Conservation (phyloP, 1,139 yeast species). For the Suhomyces anneliseae region DNA sequence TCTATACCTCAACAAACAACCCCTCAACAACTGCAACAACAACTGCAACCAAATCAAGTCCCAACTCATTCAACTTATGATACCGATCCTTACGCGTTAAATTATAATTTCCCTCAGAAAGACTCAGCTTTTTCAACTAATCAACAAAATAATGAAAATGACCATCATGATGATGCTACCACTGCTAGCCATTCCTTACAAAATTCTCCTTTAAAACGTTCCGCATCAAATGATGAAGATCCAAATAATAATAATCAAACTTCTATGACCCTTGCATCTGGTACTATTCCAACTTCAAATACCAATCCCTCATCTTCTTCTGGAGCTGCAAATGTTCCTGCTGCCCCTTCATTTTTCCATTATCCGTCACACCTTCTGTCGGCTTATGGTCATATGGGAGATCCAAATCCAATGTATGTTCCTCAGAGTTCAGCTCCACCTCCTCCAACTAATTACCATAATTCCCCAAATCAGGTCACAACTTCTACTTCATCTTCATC, state of each 20-base stretch:
- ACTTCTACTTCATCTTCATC: constrained; percentile 6
- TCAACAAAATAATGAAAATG: constrained; percentile 2
- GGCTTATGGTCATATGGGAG: constrained; percentile 9
- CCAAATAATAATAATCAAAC: constrained; percentile 3
- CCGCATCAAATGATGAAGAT: constrained; percentile 10
- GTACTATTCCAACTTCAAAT: neutral
- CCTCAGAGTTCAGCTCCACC: constrained; percentile 1
- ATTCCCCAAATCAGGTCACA: constrained; percentile 1
- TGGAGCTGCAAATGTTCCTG: constrained; percentile 7
- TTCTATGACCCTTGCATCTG: constrained; percentile 3
- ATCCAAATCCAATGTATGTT: constrained; percentile 5
- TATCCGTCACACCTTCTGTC: constrained; percentile 13
- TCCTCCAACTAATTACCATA: constrained; percentile 4
- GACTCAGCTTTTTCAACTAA: neutral
- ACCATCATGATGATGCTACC: constrained; percentile 7
- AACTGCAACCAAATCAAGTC: constrained; percentile 2
- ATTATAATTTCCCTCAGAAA: constrained; percentile 16
- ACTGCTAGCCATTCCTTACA: constrained; percentile 11
- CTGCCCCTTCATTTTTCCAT: constrained; percentile 15
- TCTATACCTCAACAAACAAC: constrained; percentile 4
- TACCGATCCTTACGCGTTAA: constrained; percentile 14
- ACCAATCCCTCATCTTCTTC: neutral
- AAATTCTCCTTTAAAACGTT: constrained; percentile 13
- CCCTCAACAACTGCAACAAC: neutral
- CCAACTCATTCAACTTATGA: constrained; percentile 8